A percentile compares a stretch with the other conserved stretches of the same genome.
Evolutionary conservation across 2,329 filamentous ascomycete genomes (phyloP).

Genomic region (Coniochaeta hoffmannii): DNA sequence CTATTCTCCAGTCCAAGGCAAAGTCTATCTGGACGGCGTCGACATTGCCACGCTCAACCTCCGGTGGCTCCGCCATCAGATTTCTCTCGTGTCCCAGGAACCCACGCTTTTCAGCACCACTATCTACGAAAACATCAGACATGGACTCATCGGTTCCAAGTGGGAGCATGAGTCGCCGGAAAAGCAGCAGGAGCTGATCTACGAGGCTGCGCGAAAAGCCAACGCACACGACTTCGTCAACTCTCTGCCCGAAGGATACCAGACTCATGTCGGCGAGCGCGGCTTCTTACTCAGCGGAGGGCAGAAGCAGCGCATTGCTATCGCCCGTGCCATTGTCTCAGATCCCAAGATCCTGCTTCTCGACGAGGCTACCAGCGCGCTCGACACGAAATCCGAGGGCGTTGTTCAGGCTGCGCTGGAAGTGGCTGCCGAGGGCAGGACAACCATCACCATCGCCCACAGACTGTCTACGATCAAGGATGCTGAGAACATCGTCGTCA

Average conservation of each 20-base stretch:
- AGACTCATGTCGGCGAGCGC: constrained; percentile 92
- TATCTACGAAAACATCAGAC: constrained; percentile 83
- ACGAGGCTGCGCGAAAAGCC: constrained; percentile 78
- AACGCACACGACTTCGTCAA: constrained; percentile 92
- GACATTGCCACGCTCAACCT: constrained; percentile 79
- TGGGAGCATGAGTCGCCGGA: constrained; percentile 63
- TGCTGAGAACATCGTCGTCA: constrained; percentile 93
- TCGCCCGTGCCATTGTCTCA: constrained; percentile 82
- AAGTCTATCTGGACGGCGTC: constrained; percentile 73
- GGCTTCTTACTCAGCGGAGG: constrained; percentile 90
- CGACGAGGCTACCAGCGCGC: constrained; percentile 87
- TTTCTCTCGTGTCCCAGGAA: constrained; percentile 89
- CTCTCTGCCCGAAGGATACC: constrained; percentile 75
- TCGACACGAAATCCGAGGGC: constrained; percentile 92
- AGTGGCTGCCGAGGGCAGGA: constrained; percentile 74
- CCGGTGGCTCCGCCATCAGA: constrained; percentile 84
- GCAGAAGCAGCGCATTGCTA: constrained; percentile 95
- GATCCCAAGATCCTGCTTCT: constrained; percentile 88
- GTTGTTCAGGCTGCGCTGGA: constrained; percentile 92
- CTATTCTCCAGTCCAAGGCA: constrained; percentile 79
- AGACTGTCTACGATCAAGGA: constrained; percentile 89
- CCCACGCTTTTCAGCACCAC: constrained; percentile 84
- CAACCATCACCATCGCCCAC: constrained; percentile 94
- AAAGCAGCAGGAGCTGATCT: constrained; percentile 61
- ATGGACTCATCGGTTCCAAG: constrained; percentile 80